Conservation (phyloP, 306 rosid species). For the Calophaca sinica region DNA sequence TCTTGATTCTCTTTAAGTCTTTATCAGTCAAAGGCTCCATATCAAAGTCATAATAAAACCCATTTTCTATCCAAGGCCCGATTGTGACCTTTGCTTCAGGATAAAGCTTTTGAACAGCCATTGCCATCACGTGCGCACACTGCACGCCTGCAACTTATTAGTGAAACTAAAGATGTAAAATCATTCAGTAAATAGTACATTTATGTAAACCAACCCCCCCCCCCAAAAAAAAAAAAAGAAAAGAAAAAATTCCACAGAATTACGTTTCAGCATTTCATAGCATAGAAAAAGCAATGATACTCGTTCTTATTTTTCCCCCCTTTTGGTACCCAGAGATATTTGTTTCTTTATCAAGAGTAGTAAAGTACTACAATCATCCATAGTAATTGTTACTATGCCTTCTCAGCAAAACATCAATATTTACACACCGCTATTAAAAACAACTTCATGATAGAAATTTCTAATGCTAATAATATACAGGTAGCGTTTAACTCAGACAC, state of each 20-base stretch:
- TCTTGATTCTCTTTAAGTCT: slow-evolving; percentile 91
- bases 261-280: slow-evolving; percentile 7
- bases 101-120: slow-evolving; percentile 96
- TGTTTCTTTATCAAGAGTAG: not conserved
- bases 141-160: slow-evolving; percentile 45
- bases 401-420: not conserved
- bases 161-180: slow-evolving; percentile 32
- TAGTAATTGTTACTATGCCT: not conserved
- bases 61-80: slow-evolving; percentile 97
- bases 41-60: slow-evolving; percentile 96
- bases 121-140: slow-evolving; percentile 99
- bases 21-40: slow-evolving; percentile 82
- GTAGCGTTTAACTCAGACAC: no score
- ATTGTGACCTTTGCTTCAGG: slow-evolving; percentile 96
- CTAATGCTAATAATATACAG: no score
- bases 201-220: not conserved
- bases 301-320: not conserved
- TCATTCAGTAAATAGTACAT: slow-evolving; percentile 1
- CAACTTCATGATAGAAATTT: no score
- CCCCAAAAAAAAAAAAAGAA: not conserved
- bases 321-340: no score
- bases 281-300: not conserved
- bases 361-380: not conserved
- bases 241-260: not conserved
- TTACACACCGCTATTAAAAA: not conserved